A percentile compares a stretch with the other conserved stretches of the same genome.
Conservation (phyloP, 2,329 filamentous ascomycete species). For the Ascochyta viciae-villosae region DNA sequence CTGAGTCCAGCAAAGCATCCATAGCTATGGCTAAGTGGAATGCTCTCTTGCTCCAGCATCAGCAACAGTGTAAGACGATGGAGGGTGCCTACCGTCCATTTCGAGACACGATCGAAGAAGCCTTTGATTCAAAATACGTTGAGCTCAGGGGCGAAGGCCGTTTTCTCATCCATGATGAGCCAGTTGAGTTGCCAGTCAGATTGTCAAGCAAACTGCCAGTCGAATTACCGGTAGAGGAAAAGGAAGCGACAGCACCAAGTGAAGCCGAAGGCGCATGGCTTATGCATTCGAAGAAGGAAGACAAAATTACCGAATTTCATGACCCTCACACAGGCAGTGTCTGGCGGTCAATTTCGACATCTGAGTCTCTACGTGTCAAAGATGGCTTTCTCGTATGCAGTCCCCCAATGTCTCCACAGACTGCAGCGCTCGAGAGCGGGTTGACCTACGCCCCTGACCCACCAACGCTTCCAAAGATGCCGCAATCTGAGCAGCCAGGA, state of each 20-base stretch:
- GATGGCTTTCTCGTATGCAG: not conserved
- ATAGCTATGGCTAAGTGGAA: not conserved
- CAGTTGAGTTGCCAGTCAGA: not conserved
- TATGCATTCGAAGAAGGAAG: not conserved
- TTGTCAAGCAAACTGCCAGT: not conserved
- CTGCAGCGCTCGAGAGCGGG: not conserved
- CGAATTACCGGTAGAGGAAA: not conserved
- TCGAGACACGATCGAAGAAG: constrained; percentile 1
- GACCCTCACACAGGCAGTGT: constrained; percentile 3
- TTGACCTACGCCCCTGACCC: not conserved
- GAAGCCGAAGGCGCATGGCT: not conserved
- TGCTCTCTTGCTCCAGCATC: not conserved
- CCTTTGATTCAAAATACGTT: constrained; percentile 6
- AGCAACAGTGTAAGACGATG: not conserved
- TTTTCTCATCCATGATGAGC: constrained; percentile 1
- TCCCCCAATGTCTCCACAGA: not conserved
- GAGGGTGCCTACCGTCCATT: constrained; percentile 1
- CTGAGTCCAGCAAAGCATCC: not conserved
- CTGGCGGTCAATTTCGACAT: not conserved
- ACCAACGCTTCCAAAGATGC: not conserved
- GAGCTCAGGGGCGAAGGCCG: constrained; percentile 4
- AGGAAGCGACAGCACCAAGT: not conserved
- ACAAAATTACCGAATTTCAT: not conserved
- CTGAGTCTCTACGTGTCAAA: not conserved
- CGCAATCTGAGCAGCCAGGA: not conserved